These are phyloP conservation scores for Carpinus viminea DNA, from an alignment of 306 rosid species.

Conservation along the genomic window DNA sequence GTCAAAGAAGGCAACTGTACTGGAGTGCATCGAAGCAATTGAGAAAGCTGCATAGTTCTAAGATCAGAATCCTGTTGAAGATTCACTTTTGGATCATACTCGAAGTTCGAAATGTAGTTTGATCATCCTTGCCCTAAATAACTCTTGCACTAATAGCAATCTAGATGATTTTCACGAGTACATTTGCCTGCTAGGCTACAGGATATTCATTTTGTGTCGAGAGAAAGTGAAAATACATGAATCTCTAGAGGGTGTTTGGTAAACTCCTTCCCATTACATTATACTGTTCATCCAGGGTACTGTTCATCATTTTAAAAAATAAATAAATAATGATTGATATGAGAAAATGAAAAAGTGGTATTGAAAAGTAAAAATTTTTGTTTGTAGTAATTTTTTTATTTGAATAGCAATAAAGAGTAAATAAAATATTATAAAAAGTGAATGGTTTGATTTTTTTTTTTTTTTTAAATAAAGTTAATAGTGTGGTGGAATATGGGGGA, in stretches of 20 bases:
- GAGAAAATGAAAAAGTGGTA: too few relatives aligned
- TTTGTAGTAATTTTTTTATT: too few relatives aligned
- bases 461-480: too few relatives aligned
- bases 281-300: too few relatives aligned
- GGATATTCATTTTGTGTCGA: background rate
- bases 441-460: too few relatives aligned
- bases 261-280: too few relatives aligned
- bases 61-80: background rate
- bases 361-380: too few relatives aligned
- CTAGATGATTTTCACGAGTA: background rate
- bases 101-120: background rate
- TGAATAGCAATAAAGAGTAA: too few relatives aligned
- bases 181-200: background rate
- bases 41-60: slow-evolving; percentile 56
- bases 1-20: slow-evolving; percentile 63
- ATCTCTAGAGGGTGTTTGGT: background rate
- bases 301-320: too few relatives aligned
- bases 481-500: too few relatives aligned
- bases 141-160: slow-evolving; percentile 2
- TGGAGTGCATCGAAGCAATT: slow-evolving; percentile 81
- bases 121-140: background rate
- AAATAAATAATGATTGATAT: too few relatives aligned
- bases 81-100: slow-evolving; percentile 11
- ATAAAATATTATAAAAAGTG: too few relatives aligned
- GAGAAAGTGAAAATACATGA: background rate